These are phyloP conservation scores for Eucalyptus camaldulensis DNA, from an alignment of 345 rosid genomes.

Conservation along the genomic window DNA sequence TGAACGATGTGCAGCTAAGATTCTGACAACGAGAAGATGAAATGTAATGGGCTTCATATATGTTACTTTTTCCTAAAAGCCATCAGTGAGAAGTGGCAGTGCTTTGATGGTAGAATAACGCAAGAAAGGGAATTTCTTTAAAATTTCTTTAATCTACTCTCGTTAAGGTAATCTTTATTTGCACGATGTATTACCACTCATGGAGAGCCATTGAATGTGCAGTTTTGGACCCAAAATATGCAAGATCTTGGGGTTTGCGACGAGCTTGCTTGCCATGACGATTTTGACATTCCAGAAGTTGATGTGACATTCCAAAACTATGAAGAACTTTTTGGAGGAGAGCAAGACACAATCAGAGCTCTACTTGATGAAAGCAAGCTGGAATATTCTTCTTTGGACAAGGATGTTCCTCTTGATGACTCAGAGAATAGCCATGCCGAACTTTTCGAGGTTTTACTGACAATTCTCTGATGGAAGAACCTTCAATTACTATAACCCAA, in stretches of 20 bases:
- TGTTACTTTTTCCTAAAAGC: neutral
- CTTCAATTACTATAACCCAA: neutral
- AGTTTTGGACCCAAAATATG: conserved; percentile 80
- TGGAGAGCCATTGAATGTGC: neutral
- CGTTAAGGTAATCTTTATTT: neutral
- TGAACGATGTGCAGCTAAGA: neutral
- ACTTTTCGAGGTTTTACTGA: neutral
- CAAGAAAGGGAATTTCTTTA: neutral
- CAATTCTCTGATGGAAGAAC: neutral
- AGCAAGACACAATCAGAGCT: conserved; percentile 25
- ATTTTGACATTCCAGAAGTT: conserved; percentile 69
- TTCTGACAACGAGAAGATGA: neutral
- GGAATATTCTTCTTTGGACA: conserved; percentile 18
- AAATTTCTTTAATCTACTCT: neutral
- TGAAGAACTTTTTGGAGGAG: conserved; percentile 71
- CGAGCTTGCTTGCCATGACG: conserved; percentile 34
- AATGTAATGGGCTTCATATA: neutral
- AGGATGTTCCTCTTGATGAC: conserved; percentile 15
- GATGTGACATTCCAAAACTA: conserved; percentile 61
- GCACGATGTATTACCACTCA: neutral
- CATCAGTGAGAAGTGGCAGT: neutral
- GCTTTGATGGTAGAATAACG: neutral
- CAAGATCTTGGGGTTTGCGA: conserved; percentile 87
- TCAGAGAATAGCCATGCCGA: conserved; percentile 3
- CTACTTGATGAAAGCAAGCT: conserved; percentile 13